These are phyloP conservation scores for Chaetomium cochliodes DNA, from an alignment of 495 filamentous ascomycete species.

Conservation along the genomic window DNA sequence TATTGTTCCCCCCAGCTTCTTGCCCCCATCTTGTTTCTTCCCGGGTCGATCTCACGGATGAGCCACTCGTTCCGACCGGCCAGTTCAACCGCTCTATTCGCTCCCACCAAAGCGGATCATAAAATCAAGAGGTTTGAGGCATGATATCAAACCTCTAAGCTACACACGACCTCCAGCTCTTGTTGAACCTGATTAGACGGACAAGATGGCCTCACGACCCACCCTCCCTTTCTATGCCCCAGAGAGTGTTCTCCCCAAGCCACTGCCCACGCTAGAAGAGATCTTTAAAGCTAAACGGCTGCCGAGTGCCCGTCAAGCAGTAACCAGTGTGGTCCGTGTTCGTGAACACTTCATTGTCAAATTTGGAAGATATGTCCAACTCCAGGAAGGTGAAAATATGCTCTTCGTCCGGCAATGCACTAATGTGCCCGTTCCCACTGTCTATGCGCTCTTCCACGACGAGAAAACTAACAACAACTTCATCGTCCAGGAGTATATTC, in stretches of 20 bases:
- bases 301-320: background rate
- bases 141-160: no score
- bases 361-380: background rate
- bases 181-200: no score
- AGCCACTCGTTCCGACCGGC: no score
- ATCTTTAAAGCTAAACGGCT: background rate
- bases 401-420: conserved; percentile 3
- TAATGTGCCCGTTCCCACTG: background rate
- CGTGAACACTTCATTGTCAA: conserved; percentile 8
- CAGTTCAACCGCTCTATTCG: no score
- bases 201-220: background rate
- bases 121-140: no score
- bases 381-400: conserved; percentile 15
- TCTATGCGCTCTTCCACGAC: conserved; percentile 7
- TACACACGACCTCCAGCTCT: no score
- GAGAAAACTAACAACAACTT: background rate
- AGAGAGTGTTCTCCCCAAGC: background rate
- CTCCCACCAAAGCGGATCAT: no score
- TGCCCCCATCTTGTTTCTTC: no score
- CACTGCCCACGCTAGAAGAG: conserved; percentile 3
- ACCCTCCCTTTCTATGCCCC: conserved; percentile 4
- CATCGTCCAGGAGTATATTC: conserved; percentile 9
- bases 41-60: no score
- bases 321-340: background rate
- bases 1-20: no score